Percentiles rank a stretch among this genome's conserved stretches.
phyloP scores from a whole-genome alignment of 2,329 filamentous ascomycete genomes.

The Sclerotinia trifoliorum region DNA sequence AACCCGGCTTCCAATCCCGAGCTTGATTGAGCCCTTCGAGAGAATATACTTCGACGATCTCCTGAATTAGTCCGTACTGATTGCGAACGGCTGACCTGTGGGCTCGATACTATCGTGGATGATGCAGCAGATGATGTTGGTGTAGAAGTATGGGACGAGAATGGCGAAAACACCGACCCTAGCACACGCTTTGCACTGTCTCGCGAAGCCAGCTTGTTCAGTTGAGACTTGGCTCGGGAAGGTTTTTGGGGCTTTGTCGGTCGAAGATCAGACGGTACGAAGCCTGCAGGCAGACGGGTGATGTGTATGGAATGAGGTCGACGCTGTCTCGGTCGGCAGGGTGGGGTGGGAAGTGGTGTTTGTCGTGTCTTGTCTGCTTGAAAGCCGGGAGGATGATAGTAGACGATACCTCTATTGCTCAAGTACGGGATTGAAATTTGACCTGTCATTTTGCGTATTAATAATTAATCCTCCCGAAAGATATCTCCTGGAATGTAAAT shows the following conservation, averaged over 20 bases:
- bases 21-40: constrained; percentile 29
- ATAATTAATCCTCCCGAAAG: constrained; percentile 21
- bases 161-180: constrained; percentile 38
- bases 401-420: constrained; percentile 34
- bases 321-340: constrained; percentile 51
- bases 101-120: constrained; percentile 31
- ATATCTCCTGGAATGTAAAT: not conserved
- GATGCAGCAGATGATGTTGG: constrained; percentile 23
- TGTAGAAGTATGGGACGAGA: constrained; percentile 27
- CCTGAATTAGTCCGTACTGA: constrained; percentile 29
- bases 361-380: constrained; percentile 25
- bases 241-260: constrained; percentile 37
- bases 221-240: constrained; percentile 41
- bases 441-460: constrained; percentile 38
- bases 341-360: constrained; percentile 41
- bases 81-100: constrained; percentile 27
- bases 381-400: constrained; percentile 32
- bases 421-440: constrained; percentile 30
- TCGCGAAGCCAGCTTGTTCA: constrained; percentile 48
- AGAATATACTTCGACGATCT: constrained; percentile 31
- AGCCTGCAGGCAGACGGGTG: constrained; percentile 48
- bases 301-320: constrained; percentile 58
- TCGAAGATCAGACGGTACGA: constrained; percentile 42
- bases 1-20: constrained; percentile 17
- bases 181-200: constrained; percentile 40